Conservation (phyloP, 495 filamentous ascomycete species). For the Penicillium silybi region DNA sequence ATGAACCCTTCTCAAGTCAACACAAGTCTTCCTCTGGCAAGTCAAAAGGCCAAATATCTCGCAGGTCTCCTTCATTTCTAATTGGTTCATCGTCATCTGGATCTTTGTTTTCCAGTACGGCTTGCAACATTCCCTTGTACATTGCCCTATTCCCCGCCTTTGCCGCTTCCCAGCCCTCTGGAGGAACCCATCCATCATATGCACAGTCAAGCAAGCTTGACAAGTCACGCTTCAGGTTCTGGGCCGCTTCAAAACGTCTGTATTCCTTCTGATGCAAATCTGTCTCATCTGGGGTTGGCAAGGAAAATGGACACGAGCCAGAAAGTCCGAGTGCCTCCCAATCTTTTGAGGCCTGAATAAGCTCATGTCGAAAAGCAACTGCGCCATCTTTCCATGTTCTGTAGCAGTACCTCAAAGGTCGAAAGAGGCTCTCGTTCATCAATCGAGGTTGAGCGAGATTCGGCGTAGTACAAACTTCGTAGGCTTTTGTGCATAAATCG, state of each 20-base stretch:
- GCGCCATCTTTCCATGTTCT: constrained; percentile 44
- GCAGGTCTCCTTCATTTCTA: constrained; percentile 27
- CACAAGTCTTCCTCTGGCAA: constrained; percentile 3
- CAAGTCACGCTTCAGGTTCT: constrained; percentile 30
- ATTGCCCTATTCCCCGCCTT: constrained; percentile 28
- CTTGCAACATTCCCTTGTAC: constrained; percentile 31
- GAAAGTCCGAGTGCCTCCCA: constrained; percentile 40
- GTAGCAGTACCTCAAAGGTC: constrained; percentile 41
- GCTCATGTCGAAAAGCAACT: constrained; percentile 35
- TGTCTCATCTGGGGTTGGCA: constrained; percentile 26
- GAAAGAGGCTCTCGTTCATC: constrained; percentile 36
- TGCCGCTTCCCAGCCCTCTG: constrained; percentile 33
- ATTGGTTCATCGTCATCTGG: constrained; percentile 30
- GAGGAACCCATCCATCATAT: constrained; percentile 39
- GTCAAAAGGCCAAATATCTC: constrained; percentile 39
- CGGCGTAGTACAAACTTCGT: constrained; percentile 30
- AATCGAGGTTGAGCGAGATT: constrained; percentile 30
- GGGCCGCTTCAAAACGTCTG: constrained; percentile 29
- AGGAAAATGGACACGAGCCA: constrained; percentile 32
- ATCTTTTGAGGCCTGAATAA: constrained; percentile 32
- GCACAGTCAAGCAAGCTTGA: constrained; percentile 12
- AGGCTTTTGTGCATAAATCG: constrained; percentile 27
- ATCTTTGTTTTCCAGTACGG: constrained; percentile 25
- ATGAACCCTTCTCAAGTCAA: background rate
- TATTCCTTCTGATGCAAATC: constrained; percentile 23